phyloP scores from a whole-genome alignment of 345 rosid species.

The Brassica incana region DNA sequence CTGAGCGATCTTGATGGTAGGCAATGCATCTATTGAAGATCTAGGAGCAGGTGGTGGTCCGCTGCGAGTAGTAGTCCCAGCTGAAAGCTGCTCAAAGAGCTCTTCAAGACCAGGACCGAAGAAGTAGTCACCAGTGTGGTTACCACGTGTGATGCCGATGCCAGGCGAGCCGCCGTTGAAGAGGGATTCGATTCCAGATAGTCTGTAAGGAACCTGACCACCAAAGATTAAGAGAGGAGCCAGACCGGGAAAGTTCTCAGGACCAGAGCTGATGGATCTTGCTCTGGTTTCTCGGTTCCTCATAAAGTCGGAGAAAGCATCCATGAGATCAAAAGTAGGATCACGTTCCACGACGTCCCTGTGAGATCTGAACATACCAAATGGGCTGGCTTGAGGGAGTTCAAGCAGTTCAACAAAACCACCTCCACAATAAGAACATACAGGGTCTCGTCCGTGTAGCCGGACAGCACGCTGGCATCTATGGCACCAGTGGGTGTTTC shows the following conservation, averaged over 20 bases:
- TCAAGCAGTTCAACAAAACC: constrained; percentile 92
- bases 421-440: constrained; percentile 71
- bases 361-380: constrained; percentile 59
- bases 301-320: constrained; percentile 77
- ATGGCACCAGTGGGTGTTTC: constrained; percentile 91
- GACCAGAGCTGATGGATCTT: constrained; percentile 48
- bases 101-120: constrained; percentile 84
- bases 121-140: constrained; percentile 70
- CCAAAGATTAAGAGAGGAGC: constrained; percentile 79
- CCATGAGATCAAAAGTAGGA: constrained; percentile 63
- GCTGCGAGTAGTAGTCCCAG: constrained; percentile 47
- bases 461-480: constrained; percentile 70
- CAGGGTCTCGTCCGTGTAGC: constrained; percentile 57
- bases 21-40: constrained; percentile 67
- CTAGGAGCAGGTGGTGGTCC: constrained; percentile 66
- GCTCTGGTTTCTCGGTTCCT: constrained; percentile 63
- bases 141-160: constrained; percentile 65
- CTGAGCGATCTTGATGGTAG: constrained; percentile 62
- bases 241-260: constrained; percentile 56
- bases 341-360: constrained; percentile 55
- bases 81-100: constrained; percentile 64
- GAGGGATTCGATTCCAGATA: constrained; percentile 65
- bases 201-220: constrained; percentile 81
- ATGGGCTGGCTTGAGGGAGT: constrained; percentile 53
- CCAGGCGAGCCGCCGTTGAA: constrained; percentile 75